Conservation (phyloP, 176 grass and related monocot species). For the Avena eriantha region DNA sequence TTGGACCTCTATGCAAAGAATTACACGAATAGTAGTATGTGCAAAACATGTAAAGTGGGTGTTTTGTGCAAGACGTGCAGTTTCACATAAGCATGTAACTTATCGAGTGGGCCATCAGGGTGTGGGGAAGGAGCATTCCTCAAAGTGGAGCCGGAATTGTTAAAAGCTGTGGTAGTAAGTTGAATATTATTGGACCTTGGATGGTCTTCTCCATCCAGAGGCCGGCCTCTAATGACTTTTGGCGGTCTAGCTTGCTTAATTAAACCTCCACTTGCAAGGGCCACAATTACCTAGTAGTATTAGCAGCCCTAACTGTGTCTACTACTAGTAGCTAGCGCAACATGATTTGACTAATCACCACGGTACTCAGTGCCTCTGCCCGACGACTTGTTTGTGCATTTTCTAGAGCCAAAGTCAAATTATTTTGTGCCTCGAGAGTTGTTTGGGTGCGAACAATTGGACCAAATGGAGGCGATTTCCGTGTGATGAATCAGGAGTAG, state of each 20-base stretch:
- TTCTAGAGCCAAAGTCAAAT: background rate
- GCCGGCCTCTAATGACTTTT: background rate
- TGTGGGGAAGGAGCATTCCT: background rate
- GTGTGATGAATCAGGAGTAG: background rate
- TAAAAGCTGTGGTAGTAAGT: conserved; percentile 4
- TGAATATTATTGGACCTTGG: conserved; percentile 18
- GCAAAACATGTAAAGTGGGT: no score
- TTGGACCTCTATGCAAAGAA: no score
- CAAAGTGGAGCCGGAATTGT: conserved; percentile 30
- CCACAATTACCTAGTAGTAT: background rate
- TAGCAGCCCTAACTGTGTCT: no score
- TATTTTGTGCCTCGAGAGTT: no score
- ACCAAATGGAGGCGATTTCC: no score
- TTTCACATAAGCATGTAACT: background rate
- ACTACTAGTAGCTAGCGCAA: conserved; percentile 28
- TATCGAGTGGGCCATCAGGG: background rate
- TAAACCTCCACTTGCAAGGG: background rate
- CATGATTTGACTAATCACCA: conserved; percentile 52
- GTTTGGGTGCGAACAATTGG: no score
- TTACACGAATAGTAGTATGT: no score
- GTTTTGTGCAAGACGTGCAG: no score
- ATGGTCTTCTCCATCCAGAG: conserved; percentile 10
- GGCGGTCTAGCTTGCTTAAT: background rate
- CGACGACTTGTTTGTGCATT: conserved; percentile 13
- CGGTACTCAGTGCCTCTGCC: conserved; percentile 24